Conservation (phyloP, 345 rosid species). For the Syzygium aromaticum region DNA sequence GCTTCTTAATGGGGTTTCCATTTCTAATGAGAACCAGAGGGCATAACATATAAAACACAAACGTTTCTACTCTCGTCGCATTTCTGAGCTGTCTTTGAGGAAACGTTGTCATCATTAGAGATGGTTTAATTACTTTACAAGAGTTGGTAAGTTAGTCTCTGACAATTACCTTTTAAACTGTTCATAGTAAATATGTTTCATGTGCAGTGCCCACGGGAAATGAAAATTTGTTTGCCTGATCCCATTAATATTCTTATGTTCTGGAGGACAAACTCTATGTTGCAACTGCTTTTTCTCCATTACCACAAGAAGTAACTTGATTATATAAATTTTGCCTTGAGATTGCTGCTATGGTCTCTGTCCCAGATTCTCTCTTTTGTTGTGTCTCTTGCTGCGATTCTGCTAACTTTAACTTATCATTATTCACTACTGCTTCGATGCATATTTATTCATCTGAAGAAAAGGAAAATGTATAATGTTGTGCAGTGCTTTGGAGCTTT, state of each 20-base stretch:
- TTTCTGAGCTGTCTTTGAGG: neutral
- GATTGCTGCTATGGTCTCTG: neutral
- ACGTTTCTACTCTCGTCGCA: neutral
- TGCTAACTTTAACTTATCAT: neutral
- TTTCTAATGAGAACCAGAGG: neutral
- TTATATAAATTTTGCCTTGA: neutral
- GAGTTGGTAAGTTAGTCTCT: neutral
- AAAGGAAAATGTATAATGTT: neutral
- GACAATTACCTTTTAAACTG: neutral
- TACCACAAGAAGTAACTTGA: neutral
- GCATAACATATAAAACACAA: neutral
- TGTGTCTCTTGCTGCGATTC: neutral
- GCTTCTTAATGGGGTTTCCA: neutral
- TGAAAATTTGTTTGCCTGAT: neutral
- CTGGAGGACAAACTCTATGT: neutral
- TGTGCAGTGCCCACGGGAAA: neutral
- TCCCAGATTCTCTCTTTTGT: neutral
- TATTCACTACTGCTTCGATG: neutral
- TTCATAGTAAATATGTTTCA: neutral
- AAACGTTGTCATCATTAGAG: neutral
- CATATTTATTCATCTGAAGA: neutral
- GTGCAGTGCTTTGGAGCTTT: slow-evolving; percentile 92
- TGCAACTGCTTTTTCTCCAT: neutral
- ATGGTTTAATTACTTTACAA: neutral
- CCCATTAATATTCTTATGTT: neutral